Evolutionary conservation across 139 green algal genomes (phyloP), one percentile per base, ranked within the genome.

Genomic region (Nannochloris sp.): DNA sequence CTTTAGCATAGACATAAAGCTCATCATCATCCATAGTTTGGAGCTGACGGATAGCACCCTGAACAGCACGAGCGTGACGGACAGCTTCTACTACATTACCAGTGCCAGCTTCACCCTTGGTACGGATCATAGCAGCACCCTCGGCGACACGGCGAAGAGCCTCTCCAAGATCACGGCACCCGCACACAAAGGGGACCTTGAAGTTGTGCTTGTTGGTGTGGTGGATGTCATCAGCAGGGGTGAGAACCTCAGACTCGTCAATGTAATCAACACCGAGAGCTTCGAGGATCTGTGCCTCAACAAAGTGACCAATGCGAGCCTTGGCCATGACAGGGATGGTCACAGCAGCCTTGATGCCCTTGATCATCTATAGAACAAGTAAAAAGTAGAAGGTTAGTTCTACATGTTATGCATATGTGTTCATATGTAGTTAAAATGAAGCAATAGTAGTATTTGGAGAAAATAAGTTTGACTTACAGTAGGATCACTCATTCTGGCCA

Each of bases 161-260:
- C 86, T 99, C 94, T 12, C 94, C 94, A 23, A 99, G 80, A 81
- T 99, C 89, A 23, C 94, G 91, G 84, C 94, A 99, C 35, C 94
- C 94, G 69, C 94, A 99, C n/a, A 99, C 89, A 68, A 97, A 97
- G 2, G 94, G 94, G 30, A 97, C 88, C 79, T 93, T 95, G 87
- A 97, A 99, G 78, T 96, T 77, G 83, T 98, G 94, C 90, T 99
- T 99, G 90, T 98, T 98, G 77, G 96, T 99, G 94, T 99, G 94
- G 80, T 99, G 90, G 33, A 94, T 78, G 61, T 99, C 94, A 69
- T 99, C 94, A 24, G 94, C 94, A 19, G 93, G 94, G 7, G 94
- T 99, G 8, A 99, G 83, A 42, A 99, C 93, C 86, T 99, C 94
- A 34, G 78, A 92, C 85, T 99, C 94, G 55, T 99, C 94, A 33